These are phyloP conservation scores for Monilinia fructigena DNA, from an alignment of 2,329 filamentous ascomycete genomes.

Conservation along the genomic window DNA sequence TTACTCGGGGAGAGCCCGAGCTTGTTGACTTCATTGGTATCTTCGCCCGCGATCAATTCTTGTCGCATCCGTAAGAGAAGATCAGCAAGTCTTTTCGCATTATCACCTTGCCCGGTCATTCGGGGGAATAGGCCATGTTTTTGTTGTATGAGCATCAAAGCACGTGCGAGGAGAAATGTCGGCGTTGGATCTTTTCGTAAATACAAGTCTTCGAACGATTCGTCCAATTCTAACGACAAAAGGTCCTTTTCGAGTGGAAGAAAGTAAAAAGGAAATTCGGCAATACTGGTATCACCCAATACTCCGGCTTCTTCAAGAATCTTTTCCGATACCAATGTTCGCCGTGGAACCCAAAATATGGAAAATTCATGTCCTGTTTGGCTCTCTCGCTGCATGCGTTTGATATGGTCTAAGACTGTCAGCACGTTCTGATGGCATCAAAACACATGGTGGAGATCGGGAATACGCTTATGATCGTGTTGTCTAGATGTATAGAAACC, in stretches of 20 bases:
- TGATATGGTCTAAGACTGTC: conserved; percentile 78
- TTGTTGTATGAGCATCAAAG: conserved; percentile 91
- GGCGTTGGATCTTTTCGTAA: conserved; percentile 86
- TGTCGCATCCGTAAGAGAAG: conserved; percentile 87
- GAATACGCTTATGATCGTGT: conserved; percentile 47
- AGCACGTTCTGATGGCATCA: conserved; percentile 57
- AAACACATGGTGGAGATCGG: conserved; percentile 38
- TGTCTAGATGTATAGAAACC: conserved; percentile 27
- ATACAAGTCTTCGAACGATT: conserved; percentile 84
- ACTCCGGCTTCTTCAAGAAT: conserved; percentile 91
- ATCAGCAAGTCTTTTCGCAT: conserved; percentile 84
- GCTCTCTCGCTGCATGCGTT: conserved; percentile 81
- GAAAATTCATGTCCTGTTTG: conserved; percentile 93
- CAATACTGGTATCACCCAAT: conserved; percentile 84
- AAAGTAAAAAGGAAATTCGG: conserved; percentile 85
- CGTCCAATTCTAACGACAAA: conserved; percentile 83
- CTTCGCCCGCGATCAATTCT: conserved; percentile 79
- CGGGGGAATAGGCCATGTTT: conserved; percentile 90
- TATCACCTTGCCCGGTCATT: conserved; percentile 93
- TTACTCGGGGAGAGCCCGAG: conserved; percentile 80
- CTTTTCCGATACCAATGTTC: conserved; percentile 87
- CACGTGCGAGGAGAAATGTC: conserved; percentile 84
- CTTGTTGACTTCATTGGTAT: conserved; percentile 59
- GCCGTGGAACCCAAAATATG: conserved; percentile 91
- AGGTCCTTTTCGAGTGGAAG: conserved; percentile 90